Evolutionary conservation across 2,329 filamentous ascomycete species (phyloP), one percentile per base, ranked within the genome.

Genomic region (Daldinia sp.): DNA sequence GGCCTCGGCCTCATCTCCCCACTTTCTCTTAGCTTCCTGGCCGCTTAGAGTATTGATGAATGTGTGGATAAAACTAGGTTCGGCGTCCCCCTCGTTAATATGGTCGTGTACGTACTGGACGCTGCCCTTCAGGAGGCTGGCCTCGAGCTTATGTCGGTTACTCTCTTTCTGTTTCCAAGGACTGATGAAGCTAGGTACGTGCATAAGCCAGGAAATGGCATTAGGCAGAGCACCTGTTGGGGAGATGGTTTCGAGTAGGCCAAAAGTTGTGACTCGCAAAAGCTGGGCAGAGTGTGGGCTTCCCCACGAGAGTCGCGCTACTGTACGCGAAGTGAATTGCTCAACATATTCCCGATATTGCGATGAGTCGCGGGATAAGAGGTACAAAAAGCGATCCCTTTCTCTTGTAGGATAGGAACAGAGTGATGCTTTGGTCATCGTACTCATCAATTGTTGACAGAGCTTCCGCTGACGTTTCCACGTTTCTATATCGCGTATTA

Each of bases 401-500:
- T 83, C 80, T 37, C 73, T 73, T 0, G 75, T 74, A 2, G 80
- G 80, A 61, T 82, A 83, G 10, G 71, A 68, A 67, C 82, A 78
- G 4, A 82, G 72, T 1, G 72, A 74, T 1, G 68, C 71, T n/a
- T 75, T 74, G 10, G 76, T 71, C 17, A 75, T 76, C 37, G 70
- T 69, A 25, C 75, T 70, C 79, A 83, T 82, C 13, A 82, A 71
- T 61, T 79, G 76, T 53, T 78, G 76, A 61, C 77, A 78, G 19
- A 81, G 76, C 70, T 78, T 81, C 6, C 80, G 76, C 67, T 83
- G 81, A n/a, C 80, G 76, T 68, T 78, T 81, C 81, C 81, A 83
- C 3, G 76, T 81, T 4, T 81, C 80, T 81, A 25, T 3, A 29
- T 15, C 6, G 4, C 23, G 21, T 4, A 34, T 66, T 57, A 61